Conservation (phyloP, 768 basidiomycete species). For the Hypsizygus marmoreus region DNA sequence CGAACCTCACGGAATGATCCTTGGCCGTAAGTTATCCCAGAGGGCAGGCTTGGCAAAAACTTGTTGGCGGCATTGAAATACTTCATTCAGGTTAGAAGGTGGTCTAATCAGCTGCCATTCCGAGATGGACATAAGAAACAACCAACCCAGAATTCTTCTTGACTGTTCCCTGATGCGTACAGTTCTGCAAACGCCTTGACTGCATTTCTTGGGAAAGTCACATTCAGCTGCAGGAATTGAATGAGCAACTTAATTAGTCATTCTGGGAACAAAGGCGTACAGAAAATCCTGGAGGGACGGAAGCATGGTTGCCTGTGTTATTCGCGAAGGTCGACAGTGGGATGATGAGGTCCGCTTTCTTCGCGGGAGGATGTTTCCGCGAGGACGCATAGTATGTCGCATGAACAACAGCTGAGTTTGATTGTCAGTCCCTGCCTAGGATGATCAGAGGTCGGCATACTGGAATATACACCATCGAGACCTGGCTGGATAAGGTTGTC, state of each 20-base stretch:
- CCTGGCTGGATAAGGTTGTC: conserved; percentile 65
- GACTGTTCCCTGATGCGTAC: conserved; percentile 61
- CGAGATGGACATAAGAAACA: background rate
- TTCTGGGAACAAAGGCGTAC: conserved; percentile 32
- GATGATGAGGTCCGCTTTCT: conserved; percentile 63
- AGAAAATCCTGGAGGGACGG: conserved; percentile 74
- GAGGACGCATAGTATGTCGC: conserved; percentile 76
- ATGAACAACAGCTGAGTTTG: conserved; percentile 54
- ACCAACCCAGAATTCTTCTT: conserved; percentile 75
- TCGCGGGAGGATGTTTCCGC: conserved; percentile 52
- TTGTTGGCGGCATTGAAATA: conserved; percentile 69
- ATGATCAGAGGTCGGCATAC: conserved; percentile 34
- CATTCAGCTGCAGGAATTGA: conserved; percentile 51
- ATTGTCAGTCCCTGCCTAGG: too few species aligned
- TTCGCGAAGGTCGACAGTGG: conserved; percentile 69
- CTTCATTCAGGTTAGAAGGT: conserved; percentile 35
- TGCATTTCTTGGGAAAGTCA: conserved; percentile 71
- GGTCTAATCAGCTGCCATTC: too few species aligned
- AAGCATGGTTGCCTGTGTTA: conserved; percentile 68
- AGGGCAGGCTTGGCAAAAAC: conserved; percentile 57
- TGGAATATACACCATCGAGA: conserved; percentile 69
- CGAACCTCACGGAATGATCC: conserved; percentile 54
- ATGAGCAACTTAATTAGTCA: background rate
- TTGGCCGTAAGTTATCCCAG: conserved; percentile 41
- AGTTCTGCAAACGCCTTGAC: conserved; percentile 70